Conservation (phyloP, 441 rosid genomes). For the Mallotus japonicus region DNA sequence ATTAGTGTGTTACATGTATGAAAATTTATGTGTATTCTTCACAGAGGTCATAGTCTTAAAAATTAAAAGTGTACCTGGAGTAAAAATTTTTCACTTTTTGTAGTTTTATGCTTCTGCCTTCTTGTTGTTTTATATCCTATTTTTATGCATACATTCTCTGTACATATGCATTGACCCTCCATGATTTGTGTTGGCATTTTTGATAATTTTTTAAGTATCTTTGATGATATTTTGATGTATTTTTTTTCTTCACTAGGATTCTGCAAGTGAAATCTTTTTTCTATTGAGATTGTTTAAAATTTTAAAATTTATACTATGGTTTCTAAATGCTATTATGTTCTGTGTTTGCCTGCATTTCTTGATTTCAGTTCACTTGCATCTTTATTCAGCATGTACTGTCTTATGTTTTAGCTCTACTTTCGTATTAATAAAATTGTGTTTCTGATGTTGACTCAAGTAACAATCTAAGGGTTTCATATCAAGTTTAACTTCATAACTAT, state of each 20-base stretch:
- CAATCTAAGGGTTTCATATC: background rate
- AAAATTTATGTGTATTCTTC: no score
- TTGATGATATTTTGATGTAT: background rate
- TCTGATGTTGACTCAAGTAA: conserved; percentile 11
- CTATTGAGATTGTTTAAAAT: background rate
- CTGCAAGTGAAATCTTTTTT: background rate
- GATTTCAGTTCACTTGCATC: conserved; percentile 1
- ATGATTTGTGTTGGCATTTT: background rate
- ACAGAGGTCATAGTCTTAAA: no score
- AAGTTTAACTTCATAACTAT: conserved; percentile 3
- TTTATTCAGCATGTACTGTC: background rate
- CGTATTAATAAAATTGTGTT: background rate
- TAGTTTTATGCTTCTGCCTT: background rate
- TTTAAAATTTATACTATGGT: conserved; percentile 1
- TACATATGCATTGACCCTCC: background rate
- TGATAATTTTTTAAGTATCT: background rate
- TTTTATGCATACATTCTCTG: background rate
- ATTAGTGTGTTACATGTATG: background rate
- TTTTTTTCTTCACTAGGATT: background rate
- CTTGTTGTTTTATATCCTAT: background rate
- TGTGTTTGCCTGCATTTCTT: background rate
- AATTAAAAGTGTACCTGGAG: background rate
- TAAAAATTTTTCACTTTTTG: background rate
- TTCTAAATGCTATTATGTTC: background rate
- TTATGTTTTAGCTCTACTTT: background rate